Conservation (phyloP, 345 rosid genomes). For the Linum tenue region DNA sequence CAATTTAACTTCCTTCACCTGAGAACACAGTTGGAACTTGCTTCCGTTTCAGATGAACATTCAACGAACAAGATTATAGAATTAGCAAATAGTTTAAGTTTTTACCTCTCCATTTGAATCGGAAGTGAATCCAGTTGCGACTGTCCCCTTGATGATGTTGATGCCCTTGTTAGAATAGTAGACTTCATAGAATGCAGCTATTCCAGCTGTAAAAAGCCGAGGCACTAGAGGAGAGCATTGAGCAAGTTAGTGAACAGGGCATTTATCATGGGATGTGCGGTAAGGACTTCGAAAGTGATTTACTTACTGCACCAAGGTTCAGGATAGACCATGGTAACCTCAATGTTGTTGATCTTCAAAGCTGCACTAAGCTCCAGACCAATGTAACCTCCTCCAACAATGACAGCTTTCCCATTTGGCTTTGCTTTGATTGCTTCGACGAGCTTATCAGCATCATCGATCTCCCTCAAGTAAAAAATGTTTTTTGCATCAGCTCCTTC, state of each 20-base stretch:
- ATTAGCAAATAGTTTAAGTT: not conserved
- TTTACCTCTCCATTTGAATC: slow-evolving; percentile 75
- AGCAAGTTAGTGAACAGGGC: slow-evolving; percentile 9
- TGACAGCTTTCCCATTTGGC: slow-evolving; percentile 83
- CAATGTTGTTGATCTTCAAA: slow-evolving; percentile 53
- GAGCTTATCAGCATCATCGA: slow-evolving; percentile 76
- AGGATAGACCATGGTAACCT: slow-evolving; percentile 93
- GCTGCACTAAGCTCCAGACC: slow-evolving; percentile 95
- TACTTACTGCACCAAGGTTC: slow-evolving; percentile 99
- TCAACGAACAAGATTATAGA: not conserved
- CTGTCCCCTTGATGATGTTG: slow-evolving; percentile 87
- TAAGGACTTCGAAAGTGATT: not conserved
- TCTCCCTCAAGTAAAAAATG: slow-evolving; percentile 79
- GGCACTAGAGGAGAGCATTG: slow-evolving; percentile 61
- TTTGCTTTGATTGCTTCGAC: slow-evolving; percentile 71
- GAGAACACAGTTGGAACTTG: slow-evolving; percentile 7
- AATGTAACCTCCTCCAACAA: slow-evolving; percentile 97
- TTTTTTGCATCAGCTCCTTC: slow-evolving; percentile 90
- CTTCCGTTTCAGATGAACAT: not conserved
- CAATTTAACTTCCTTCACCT: slow-evolving; percentile 91
- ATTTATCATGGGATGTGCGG: not conserved
- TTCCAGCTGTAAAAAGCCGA: slow-evolving; percentile 82
- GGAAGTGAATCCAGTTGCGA: slow-evolving; percentile 78
- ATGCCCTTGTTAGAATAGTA: slow-evolving; percentile 79
- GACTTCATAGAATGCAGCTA: slow-evolving; percentile 92